A percentile compares a stretch with the other conserved stretches of the same genome.
Evolutionary conservation across 1,139 yeast species (phyloP).

Genomic region (Yamadazyma diospyri): DNA sequence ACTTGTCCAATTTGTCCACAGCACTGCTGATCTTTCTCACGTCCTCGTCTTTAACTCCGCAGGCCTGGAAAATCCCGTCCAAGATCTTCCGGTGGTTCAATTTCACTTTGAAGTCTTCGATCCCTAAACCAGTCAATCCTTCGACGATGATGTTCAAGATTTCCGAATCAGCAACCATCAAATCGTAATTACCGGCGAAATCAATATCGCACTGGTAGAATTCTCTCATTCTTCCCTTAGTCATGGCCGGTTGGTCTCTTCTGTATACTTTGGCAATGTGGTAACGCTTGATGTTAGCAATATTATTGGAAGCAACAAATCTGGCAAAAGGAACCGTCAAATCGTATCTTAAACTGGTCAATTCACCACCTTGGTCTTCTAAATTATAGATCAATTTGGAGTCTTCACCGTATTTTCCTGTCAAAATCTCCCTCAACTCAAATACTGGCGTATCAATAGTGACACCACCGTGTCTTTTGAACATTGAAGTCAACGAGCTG

Average conservation of each 20-base stretch:
- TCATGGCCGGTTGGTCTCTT: slow-evolving; percentile 99
- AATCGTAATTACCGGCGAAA: slow-evolving; percentile 86
- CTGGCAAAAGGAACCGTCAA: slow-evolving; percentile 97
- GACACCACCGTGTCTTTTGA: slow-evolving; percentile 96
- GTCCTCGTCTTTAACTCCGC: slow-evolving; percentile 93
- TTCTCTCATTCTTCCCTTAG: slow-evolving; percentile 99
- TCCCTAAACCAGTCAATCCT: slow-evolving; percentile 80
- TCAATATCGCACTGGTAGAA: slow-evolving; percentile 98
- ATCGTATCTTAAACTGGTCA: slow-evolving; percentile 91
- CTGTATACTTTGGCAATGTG: slow-evolving; percentile 98
- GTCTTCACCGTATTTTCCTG: slow-evolving; percentile 98
- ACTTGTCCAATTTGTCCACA: slow-evolving; percentile 91
- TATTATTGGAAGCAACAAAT: slow-evolving; percentile 90
- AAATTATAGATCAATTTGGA: slow-evolving; percentile 91
- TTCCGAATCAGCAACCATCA: slow-evolving; percentile 97
- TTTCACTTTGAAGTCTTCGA: slow-evolving; percentile 84
- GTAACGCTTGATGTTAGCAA: slow-evolving; percentile 84
- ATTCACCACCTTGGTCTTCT: slow-evolving; percentile 98
- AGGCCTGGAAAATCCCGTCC: slow-evolving; percentile 91
- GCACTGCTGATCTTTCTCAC: slow-evolving; percentile 92
- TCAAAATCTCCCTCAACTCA: slow-evolving; percentile 87
- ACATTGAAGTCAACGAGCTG: slow-evolving; percentile 62
- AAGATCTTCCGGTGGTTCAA: slow-evolving; percentile 91
- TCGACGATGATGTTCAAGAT: slow-evolving; percentile 75
- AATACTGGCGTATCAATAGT: slow-evolving; percentile 98